Evolutionary conservation across 495 filamentous ascomycete genomes (phyloP).

Genomic region (Corynascus novoguineensis): DNA sequence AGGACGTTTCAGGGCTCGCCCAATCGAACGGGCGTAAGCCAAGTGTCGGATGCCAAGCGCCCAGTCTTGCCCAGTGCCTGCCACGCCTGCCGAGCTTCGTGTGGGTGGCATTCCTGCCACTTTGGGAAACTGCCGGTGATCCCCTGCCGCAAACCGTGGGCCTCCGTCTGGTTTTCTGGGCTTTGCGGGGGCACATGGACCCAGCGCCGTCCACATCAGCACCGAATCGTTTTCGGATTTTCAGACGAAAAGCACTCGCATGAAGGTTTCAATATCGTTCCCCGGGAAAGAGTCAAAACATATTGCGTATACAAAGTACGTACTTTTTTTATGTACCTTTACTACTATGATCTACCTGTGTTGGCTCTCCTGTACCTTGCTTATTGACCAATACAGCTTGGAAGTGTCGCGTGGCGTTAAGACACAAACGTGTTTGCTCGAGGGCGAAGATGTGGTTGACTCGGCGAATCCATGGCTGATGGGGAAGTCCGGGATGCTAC

Average conservation of each 20-base stretch:
- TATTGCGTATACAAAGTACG: too few relatives aligned
- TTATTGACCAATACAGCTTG: too few relatives aligned
- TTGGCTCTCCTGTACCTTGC: too few relatives aligned
- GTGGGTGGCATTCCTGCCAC: not conserved
- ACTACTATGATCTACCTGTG: too few relatives aligned
- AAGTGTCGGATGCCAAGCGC: not conserved
- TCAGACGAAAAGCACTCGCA: not conserved
- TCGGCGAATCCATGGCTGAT: too few relatives aligned
- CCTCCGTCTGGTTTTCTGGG: not conserved
- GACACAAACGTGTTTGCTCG: not conserved
- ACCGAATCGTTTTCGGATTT: constrained; percentile 1
- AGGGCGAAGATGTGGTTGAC: too few relatives aligned
- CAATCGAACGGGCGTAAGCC: not conserved
- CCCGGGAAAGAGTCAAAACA: not conserved
- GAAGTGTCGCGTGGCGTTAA: not conserved
- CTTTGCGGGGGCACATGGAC: not conserved
- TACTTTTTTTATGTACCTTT: too few relatives aligned
- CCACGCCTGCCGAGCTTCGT: too few relatives aligned
- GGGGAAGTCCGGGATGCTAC: too few relatives aligned
- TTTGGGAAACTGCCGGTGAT: not conserved
- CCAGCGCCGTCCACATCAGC: not conserved
- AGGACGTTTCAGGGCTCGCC: constrained; percentile 9
- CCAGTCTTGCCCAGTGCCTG: too few relatives aligned
- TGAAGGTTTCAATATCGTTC: not conserved
- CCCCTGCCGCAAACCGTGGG: not conserved